A percentile compares a stretch with the other conserved stretches of the same genome.
Evolutionary conservation across 306 rosid genomes (phyloP).

Genomic region (Dryas drummondii): DNA sequence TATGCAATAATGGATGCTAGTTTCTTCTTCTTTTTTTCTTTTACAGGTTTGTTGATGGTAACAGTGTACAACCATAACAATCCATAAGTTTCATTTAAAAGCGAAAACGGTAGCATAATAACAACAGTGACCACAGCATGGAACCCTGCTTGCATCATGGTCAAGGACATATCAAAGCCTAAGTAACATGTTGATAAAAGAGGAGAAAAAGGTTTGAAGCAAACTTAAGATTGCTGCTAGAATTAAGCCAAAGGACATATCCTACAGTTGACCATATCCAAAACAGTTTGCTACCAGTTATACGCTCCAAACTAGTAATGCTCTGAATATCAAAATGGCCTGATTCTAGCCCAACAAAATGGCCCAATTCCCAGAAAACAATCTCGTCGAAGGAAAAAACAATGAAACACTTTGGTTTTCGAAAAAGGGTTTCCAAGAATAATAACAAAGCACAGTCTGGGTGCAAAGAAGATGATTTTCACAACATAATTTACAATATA

Average conservation of each 20-base stretch:
- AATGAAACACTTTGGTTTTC: neutral
- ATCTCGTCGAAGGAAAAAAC: neutral
- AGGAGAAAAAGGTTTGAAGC: neutral
- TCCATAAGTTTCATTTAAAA: neutral
- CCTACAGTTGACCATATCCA: neutral
- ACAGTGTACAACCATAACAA: neutral
- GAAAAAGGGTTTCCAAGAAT: neutral
- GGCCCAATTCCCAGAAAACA: neutral
- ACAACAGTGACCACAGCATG: neutral
- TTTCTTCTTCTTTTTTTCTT: neutral
- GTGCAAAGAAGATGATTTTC: neutral
- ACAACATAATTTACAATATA: neutral
- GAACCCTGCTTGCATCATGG: neutral
- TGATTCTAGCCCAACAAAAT: neutral
- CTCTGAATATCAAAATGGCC: neutral
- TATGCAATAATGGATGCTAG: neutral
- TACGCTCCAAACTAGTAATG: neutral
- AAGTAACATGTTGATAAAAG: neutral
- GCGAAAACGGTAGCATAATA: neutral
- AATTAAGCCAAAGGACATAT: neutral
- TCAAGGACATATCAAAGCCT: neutral
- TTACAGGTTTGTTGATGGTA: neutral
- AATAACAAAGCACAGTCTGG: neutral
- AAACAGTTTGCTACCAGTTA: neutral
- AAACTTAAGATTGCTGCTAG: neutral